Evolutionary conservation across 495 filamentous ascomycete species (phyloP), one percentile per base, ranked within the genome.

Genomic region (Letharia columbiana): DNA sequence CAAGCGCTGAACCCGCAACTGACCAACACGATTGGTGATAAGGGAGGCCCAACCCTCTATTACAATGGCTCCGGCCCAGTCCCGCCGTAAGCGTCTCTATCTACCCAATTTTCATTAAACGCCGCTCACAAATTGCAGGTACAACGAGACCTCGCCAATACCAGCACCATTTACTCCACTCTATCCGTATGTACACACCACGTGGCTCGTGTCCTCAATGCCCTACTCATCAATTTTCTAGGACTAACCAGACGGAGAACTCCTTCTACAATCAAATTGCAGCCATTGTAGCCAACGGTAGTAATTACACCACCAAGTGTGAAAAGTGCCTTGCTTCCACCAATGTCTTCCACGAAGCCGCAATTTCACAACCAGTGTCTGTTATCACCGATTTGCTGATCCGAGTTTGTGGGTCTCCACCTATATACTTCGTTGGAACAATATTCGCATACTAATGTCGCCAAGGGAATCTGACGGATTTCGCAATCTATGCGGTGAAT

Each of bases 261-360:
- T 63, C 67, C 20, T 64, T 69, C 62, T 69, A 68, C 42, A 71
- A 68, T 41, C 66, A 73, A 47, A 42, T 73, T 28, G 49, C 66
- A 17, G 71, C 70, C 17, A 73, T 73, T 31, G 40, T 67, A 35
- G 61, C 67, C 4, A 67, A 62, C 31, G 65, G 58, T 20, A 47
- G 59, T 54, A 45, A 57, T 33, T 65, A 37, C 54, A 62, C 60
- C 33, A 64, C 63, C 37, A 68, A 62, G 3, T 73, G 71, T 41
- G 49, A 62, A 41, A 71, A 71, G 23, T 73, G 69, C 60, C 45
- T 67, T 20, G 61, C 70, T 1, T 57, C 60, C 57, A 67, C 68
- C 8, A 68, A 68, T 9, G 63, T 71, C 17, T 59, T 73, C 59
- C 71, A 71, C 58, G 62, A 69, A 40, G 71, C 71, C n/a, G 66